phyloP scores from a whole-genome alignment of 1,284 basidiomycete genomes.

The Agroathelia rolfsii region DNA sequence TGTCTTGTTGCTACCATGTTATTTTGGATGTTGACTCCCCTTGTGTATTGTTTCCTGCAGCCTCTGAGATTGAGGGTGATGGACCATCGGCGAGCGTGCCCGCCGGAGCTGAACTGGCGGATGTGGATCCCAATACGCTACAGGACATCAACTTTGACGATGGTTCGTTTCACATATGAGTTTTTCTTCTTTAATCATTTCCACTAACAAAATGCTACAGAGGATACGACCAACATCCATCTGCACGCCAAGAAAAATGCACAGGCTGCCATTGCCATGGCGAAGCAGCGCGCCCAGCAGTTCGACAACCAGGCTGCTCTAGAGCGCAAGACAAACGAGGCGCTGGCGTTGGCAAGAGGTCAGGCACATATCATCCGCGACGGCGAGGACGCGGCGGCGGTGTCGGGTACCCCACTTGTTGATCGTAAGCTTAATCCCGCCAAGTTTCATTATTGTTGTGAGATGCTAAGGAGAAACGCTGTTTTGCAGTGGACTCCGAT shows the following conservation, averaged over 20 bases:
- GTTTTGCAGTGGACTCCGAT: conserved; percentile 74
- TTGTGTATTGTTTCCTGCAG: conserved; percentile 35
- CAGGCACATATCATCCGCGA: conserved; percentile 50
- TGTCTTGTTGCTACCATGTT: conserved; percentile 7
- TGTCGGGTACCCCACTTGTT: conserved; percentile 35
- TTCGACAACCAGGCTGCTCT: conserved; percentile 81
- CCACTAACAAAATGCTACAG: conserved; percentile 27
- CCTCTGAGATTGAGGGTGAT: conserved; percentile 84
- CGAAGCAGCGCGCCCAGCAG: conserved; percentile 71
- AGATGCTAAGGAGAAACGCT: conserved; percentile 8
- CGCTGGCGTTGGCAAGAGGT: conserved; percentile 55
- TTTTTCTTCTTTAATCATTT: conserved; percentile 4
- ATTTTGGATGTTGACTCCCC: conserved; percentile 3
- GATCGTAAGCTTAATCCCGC: conserved; percentile 44
- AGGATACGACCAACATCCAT: conserved; percentile 86
- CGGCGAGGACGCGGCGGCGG: conserved; percentile 25
- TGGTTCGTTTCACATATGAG: conserved; percentile 36
- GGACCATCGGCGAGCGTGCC: conserved; percentile 34
- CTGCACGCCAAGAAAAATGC: conserved; percentile 86
- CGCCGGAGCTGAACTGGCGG: conserved; percentile 49
- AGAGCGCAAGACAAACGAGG: conserved; percentile 75
- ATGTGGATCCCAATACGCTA: conserved; percentile 42
- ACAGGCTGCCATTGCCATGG: conserved; percentile 79
- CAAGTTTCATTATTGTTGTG: conserved; percentile 1
- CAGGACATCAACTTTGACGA: conserved; percentile 92